Conservation (phyloP, 164 flowering plant genomes). For the Platanus orientalis region DNA sequence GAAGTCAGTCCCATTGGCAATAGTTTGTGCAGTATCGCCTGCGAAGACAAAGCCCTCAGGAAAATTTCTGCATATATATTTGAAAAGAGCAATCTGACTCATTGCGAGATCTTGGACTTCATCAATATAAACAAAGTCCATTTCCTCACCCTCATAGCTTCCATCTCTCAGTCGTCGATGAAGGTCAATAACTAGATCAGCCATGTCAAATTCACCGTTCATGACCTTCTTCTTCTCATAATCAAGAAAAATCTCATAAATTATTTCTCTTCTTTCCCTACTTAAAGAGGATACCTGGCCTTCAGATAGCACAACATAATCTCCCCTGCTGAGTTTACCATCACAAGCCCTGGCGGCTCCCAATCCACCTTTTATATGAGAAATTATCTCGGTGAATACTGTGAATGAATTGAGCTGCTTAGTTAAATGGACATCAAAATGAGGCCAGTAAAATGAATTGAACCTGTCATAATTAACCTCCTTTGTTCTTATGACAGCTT, state of each 20-base stretch:
- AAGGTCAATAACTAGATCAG: conserved; percentile 69
- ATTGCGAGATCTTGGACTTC: conserved; percentile 86
- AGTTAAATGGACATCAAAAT: conserved; percentile 43
- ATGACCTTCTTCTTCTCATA: conserved; percentile 59
- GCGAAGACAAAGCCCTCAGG: conserved; percentile 70
- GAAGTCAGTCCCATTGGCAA: conserved; percentile 62
- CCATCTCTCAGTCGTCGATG: conserved; percentile 41
- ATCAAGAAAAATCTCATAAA: conserved; percentile 49
- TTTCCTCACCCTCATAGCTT: conserved; percentile 32
- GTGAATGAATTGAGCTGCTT: conserved; percentile 57
- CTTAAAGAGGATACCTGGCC: conserved; percentile 41
- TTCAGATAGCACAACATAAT: conserved; percentile 44
- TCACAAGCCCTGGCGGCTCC: conserved; percentile 23
- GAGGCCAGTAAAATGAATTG: conserved; percentile 66
- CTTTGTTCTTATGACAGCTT: conserved; percentile 39
- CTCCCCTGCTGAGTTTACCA: conserved; percentile 38
- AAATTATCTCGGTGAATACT: conserved; percentile 71
- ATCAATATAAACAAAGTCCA: conserved; percentile 78
- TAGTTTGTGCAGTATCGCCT: conserved; percentile 85
- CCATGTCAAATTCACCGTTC: conserved; percentile 63
- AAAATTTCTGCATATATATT: conserved; percentile 55
- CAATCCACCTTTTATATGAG: conserved; percentile 66
- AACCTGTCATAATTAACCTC: conserved; percentile 62
- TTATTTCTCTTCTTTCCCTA: conserved; percentile 33
- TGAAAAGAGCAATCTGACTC: conserved; percentile 72